Conservation (phyloP, 495 filamentous ascomycete species). For the Xylaria longipes region DNA sequence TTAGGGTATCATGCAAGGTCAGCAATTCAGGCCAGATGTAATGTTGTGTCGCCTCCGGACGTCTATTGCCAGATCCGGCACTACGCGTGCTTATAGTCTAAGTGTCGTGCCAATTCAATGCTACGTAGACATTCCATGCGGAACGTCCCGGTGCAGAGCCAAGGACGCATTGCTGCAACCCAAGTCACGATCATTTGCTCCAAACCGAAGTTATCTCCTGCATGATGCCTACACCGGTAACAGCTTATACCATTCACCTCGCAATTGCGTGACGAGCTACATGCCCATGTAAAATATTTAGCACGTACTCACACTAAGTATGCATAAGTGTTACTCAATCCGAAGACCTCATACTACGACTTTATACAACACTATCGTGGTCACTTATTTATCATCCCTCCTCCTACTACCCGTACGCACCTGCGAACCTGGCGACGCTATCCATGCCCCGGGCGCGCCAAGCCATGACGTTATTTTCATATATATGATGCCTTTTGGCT, state of each 20-base stretch:
- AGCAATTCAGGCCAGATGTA: conserved; percentile 15
- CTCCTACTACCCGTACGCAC: background rate
- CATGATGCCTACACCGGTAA: background rate
- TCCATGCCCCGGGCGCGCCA: conserved; percentile 26
- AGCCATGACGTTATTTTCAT: conserved; percentile 43
- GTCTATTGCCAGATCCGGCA: conserved; percentile 14
- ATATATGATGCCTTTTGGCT: conserved; percentile 36
- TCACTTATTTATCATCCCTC: background rate
- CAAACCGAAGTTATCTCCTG: background rate
- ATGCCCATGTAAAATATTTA: background rate
- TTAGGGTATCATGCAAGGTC: conserved; percentile 14
- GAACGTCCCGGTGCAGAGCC: conserved; percentile 1
- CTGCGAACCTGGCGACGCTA: background rate
- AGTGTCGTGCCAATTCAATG: conserved; percentile 13
- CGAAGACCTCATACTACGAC: background rate
- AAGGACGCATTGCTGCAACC: background rate
- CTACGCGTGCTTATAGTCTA: conserved; percentile 18
- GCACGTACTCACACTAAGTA: background rate
- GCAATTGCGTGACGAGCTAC: conserved; percentile 8
- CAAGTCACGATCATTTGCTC: background rate
- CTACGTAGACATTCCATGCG: conserved; percentile 26
- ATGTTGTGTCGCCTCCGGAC: conserved; percentile 6
- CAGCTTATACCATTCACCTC: background rate
- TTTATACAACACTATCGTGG: too few relatives aligned
- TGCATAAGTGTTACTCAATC: background rate